Conservation (phyloP, 257 asterid species). For the Nicotiana sylvestris region DNA sequence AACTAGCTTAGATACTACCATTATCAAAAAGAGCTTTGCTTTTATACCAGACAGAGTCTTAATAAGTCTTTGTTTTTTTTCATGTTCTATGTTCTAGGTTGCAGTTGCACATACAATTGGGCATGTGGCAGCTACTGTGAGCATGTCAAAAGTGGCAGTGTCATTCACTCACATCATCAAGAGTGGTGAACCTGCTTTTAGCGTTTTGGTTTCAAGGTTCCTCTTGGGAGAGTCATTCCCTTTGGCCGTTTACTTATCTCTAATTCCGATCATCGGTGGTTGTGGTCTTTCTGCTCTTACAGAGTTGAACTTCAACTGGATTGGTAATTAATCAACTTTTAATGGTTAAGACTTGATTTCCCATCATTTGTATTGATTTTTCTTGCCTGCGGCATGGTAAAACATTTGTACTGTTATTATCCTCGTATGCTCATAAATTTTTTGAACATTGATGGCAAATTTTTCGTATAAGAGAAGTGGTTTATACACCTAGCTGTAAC, state of each 20-base stretch:
- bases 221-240: slow-evolving; percentile 84
- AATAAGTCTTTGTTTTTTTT: neutral
- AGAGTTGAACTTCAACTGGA: slow-evolving; percentile 93
- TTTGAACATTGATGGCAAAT: neutral
- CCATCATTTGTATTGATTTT: neutral
- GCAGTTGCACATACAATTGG: slow-evolving; percentile 98
- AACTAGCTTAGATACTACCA: neutral
- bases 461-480: neutral
- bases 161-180: slow-evolving; percentile 95
- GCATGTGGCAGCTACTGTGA: slow-evolving; percentile 97
- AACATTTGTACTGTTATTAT: neutral
- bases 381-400: neutral
- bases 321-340: slow-evolving; percentile 41
- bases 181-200: slow-evolving; percentile 96
- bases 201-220: slow-evolving; percentile 82
- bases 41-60: neutral
- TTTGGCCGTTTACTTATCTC: slow-evolving; percentile 65
- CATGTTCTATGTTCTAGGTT: slow-evolving; percentile 44
- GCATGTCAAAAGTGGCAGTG: slow-evolving; percentile 99
- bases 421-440: neutral
- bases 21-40: neutral
- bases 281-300: slow-evolving; percentile 86
- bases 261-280: slow-evolving; percentile 87
- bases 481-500: neutral
- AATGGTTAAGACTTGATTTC: neutral